Evolutionary conservation across 768 basidiomycete species (phyloP), one percentile per base, ranked within the genome.

Genomic region (Russula vinacea): DNA sequence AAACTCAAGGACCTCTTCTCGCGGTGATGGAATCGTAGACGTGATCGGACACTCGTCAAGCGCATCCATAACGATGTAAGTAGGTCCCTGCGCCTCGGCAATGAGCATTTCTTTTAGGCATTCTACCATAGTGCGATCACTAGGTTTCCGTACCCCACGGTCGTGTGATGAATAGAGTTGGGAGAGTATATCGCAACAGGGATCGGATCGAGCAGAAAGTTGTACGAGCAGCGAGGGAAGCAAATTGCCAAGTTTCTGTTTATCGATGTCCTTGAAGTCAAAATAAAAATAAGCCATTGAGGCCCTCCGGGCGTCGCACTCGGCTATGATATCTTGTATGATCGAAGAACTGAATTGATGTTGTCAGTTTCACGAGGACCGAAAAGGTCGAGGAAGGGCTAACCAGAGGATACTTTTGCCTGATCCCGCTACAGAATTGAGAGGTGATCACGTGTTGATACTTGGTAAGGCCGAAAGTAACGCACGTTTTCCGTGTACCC

Each of bases 241-340:
- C 11, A 54, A 11, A 22, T 54, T 39, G 9, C 24, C 10, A 3
- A 54, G 53, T 2, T 39, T 54, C 39, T 54, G 53, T 13, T 62
- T 62, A 33, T 51, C 35, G 32, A 35, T 35, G n/a, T 56, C 61
- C 8, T 37, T 47, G 22, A 62, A 50, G 26, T 56, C 47, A 24
- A 56, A 62, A 26, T 56, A 56, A 3, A 56, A 62, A 50, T 56
- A 62, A 9, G 55, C 54, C 14, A 62, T 10, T 5, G 13, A 47
- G 14, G 47, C 61, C 24, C 26, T 39, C 35, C 61, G 47, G 29
- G 24, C 37, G 8, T 47, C 39, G 35, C 54, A 24, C n/a, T 56
- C 24, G 14, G 14, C 22, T 17, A 50, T 29, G 19, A 62, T 49
- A 49, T 62, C 26, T 40, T 62, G 10, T 5, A 54, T 17, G 33